Base-by-base conservation (phyloP, 2,329 filamentous ascomycete species). In the Xylariaceae sp. region DNA sequence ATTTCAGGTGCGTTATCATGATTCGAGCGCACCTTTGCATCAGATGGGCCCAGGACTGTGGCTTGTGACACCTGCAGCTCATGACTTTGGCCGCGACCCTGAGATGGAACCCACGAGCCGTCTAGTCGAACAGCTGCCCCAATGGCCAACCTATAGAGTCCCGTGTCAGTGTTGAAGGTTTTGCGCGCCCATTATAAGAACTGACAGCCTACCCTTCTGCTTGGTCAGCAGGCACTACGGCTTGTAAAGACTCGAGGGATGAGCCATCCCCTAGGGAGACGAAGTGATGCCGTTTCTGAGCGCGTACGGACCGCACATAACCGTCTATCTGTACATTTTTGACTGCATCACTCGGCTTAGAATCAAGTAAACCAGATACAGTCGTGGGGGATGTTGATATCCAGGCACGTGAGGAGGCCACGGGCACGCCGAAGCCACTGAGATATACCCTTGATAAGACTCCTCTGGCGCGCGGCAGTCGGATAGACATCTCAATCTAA, bases 221-320 rank as follows among this genome's bases (percentile, higher is more conserved):
- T 67, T 91, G 80, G 40, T 82, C 78, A 59, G 89, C 87, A 49
- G 84, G 84, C 62, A 96, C 76, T 40, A 96, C 85, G 39, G 88
- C 91, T 75, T 99, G 94, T 50, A 97, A 72, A 23, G 90, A 79
- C 57, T 86, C 79, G 62, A 90, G 78, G 35, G 89, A 91, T 10
- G 92, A 95, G 37, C 94, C 94, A 77, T 99, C 94, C 9, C 88
- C 87, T 46, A 97, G 79, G 55, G 91, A 84, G 46, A 92, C 87
- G 74, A 99, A 97, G 4, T 88, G 86, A 55, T 88, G 80, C 18
- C 82, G 82, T 71, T 97, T 96, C 77, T 95, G 92, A 70, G 91
- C 89, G 58, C 93, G 83, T 55, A 96, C 86, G 3, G 91, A 93
- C 59, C 90, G 84, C 50, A 97, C 81, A 75, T 88, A 93, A 57